Evolutionary conservation across 148 eudicot genomes (phyloP).

Genomic region (Rhododendron mucronatum): DNA sequence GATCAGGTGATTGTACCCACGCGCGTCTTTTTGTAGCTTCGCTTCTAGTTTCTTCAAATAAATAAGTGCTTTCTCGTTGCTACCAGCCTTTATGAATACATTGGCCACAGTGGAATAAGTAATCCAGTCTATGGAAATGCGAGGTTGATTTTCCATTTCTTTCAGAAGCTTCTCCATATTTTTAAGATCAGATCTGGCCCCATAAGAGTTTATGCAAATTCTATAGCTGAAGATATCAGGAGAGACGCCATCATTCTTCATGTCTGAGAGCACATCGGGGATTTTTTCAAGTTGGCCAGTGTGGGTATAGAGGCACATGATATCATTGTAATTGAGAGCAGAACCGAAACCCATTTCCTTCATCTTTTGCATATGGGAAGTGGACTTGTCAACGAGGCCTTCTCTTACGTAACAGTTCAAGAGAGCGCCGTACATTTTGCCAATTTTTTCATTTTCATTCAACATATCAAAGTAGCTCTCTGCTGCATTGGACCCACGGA

Average conservation of each 20-base stretch:
- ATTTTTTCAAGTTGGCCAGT: constrained; percentile 34
- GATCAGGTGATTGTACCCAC: constrained; percentile 40
- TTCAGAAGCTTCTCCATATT: constrained; percentile 36
- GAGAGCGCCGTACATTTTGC: constrained; percentile 51
- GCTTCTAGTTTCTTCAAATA: constrained; percentile 44
- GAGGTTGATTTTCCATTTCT: constrained; percentile 33
- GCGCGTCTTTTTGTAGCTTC: constrained; percentile 14
- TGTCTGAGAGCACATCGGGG: constrained; percentile 33
- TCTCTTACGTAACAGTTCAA: constrained; percentile 48
- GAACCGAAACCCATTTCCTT: constrained; percentile 37
- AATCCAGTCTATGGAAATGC: constrained; percentile 40
- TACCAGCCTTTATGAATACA: constrained; percentile 27
- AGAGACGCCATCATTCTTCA: constrained; percentile 33
- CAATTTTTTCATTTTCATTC: constrained; percentile 26
- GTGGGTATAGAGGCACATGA: constrained; percentile 44
- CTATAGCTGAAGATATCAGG: constrained; percentile 41
- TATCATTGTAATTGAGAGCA: constrained; percentile 38
- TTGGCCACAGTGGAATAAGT: constrained; percentile 36
- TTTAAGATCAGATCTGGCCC: constrained; percentile 28
- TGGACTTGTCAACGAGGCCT: constrained; percentile 33
- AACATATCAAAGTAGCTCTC: constrained; percentile 40
- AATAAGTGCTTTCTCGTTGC: constrained; percentile 32
- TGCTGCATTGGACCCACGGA: constrained; percentile 48
- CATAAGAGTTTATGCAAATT: constrained; percentile 42
- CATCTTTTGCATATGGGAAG: constrained; percentile 40